These are phyloP conservation scores for Batrachochytrium dendrobatidis DNA, from an alignment of 371 early-diverging fungal genomes.

Conservation along the genomic window DNA sequence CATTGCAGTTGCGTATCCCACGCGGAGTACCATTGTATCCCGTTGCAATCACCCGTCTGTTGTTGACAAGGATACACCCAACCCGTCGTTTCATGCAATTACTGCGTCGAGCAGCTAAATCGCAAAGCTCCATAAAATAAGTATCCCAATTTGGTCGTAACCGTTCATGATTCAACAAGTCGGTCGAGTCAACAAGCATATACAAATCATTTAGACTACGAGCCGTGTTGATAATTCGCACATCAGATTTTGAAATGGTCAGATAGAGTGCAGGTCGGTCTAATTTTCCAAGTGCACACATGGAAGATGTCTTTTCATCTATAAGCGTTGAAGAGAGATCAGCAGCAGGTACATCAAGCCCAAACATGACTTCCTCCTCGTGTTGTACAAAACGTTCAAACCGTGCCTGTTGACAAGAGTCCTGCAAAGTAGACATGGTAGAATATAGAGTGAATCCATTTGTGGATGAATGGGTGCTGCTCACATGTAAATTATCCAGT, in stretches of 20 bases:
- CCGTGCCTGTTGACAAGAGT: conserved; percentile 3
- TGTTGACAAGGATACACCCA: conserved; percentile 90
- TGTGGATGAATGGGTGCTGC: too few species aligned
- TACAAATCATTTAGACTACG: conserved; percentile 28
- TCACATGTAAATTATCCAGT: too few species aligned
- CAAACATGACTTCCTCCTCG: neutral
- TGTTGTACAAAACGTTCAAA: neutral
- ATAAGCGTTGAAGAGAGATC: neutral
- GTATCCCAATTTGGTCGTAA: conserved; percentile 90
- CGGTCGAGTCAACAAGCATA: conserved; percentile 34
- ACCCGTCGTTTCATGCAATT: conserved; percentile 93
- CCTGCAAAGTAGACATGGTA: too few species aligned
- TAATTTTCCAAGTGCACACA: too few species aligned
- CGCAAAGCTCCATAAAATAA: conserved; percentile 95
- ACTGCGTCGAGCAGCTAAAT: conserved; percentile 56
- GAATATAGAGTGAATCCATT: too few species aligned
- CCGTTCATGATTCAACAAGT: conserved; percentile 62
- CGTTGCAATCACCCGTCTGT: conserved; percentile 84
- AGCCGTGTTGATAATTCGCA: conserved; percentile 56
- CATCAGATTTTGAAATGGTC: conserved; percentile 32
- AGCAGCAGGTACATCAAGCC: neutral
- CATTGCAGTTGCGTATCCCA: conserved; percentile 84
- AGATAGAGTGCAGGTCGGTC: conserved; percentile 34
- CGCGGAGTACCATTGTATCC: conserved; percentile 98
- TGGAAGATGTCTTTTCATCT: too few species aligned